phyloP scores from a whole-genome alignment of 1,284 basidiomycete species.

The Tetrapyrgos nigripes region DNA sequence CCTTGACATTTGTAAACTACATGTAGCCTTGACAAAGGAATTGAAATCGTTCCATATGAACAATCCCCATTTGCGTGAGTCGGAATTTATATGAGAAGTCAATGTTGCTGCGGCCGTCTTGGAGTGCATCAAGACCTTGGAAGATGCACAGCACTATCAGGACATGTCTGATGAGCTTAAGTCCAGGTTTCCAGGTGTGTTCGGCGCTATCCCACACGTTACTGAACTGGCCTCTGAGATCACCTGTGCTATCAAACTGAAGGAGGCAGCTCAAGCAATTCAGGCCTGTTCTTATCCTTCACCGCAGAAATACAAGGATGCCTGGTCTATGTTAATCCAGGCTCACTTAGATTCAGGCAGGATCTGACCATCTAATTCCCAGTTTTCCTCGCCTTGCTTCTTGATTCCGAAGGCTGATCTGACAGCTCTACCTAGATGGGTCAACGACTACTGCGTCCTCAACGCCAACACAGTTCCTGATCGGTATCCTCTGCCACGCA shows the following conservation, averaged over 20 bases:
- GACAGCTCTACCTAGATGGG: slow-evolving; percentile 32
- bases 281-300: slow-evolving; percentile 20
- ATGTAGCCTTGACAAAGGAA: neutral
- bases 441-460: slow-evolving; percentile 41
- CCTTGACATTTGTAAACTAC: neutral
- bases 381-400: slow-evolving; percentile 31
- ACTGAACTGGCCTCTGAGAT: slow-evolving; percentile 20
- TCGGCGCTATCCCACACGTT: slow-evolving; percentile 19
- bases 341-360: slow-evolving; percentile 23
- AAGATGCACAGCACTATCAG: too few species aligned
- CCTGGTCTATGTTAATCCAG: slow-evolving; percentile 24
- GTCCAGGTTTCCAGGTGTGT: neutral
- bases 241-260: slow-evolving; percentile 23
- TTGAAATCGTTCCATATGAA: neutral
- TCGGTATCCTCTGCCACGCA: too few species aligned
- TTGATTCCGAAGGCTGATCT: slow-evolving; percentile 39
- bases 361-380: slow-evolving; percentile 24
- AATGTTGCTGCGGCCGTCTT: too few species aligned
- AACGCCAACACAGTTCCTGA: too few species aligned
- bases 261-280: slow-evolving; percentile 24
- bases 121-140: too few species aligned
- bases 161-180: slow-evolving; percentile 1
- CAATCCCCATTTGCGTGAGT: neutral
- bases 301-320: too few species aligned
- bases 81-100: neutral